Evolutionary conservation across 2,329 filamentous ascomycete species (phyloP).

Genomic region (Colletotrichum godetiae): DNA sequence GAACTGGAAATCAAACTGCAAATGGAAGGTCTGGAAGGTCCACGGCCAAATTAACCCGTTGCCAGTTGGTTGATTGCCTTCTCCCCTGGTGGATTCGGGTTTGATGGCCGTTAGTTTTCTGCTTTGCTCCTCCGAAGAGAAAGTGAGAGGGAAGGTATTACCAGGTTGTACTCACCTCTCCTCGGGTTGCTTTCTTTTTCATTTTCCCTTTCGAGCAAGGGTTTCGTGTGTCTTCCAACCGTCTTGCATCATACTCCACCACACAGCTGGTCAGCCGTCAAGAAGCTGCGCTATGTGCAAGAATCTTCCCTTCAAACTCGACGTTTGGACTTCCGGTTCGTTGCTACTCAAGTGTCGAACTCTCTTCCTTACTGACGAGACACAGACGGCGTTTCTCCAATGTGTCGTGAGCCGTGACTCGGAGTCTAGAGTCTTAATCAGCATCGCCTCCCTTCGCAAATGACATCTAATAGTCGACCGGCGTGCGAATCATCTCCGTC

Average conservation of each 20-base stretch:
- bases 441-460: slow-evolving; percentile 28
- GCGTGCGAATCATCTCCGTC: slow-evolving; percentile 32
- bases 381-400: slow-evolving; percentile 9
- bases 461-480: not conserved
- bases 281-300: not conserved
- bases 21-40: not conserved
- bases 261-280: not conserved
- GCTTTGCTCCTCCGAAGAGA: not conserved
- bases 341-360: not conserved
- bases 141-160: not conserved
- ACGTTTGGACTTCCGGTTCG: not conserved
- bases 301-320: not conserved
- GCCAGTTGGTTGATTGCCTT: not conserved
- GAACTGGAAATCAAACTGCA: not conserved
- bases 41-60: not conserved
- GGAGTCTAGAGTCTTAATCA: not conserved
- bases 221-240: slow-evolving; percentile 14
- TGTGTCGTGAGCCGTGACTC: slow-evolving; percentile 7
- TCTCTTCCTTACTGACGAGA: slow-evolving; percentile 17
- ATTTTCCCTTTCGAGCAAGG: slow-evolving; percentile 14
- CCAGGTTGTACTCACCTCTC: not conserved
- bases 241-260: slow-evolving; percentile 12
- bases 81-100: not conserved
- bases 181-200: slow-evolving; percentile 10
- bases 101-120: not conserved